A percentile compares a stretch with the other conserved stretches of the same genome.
Evolutionary conservation across 768 basidiomycete species (phyloP).

Genomic region (Candolleomyces eurysporus): DNA sequence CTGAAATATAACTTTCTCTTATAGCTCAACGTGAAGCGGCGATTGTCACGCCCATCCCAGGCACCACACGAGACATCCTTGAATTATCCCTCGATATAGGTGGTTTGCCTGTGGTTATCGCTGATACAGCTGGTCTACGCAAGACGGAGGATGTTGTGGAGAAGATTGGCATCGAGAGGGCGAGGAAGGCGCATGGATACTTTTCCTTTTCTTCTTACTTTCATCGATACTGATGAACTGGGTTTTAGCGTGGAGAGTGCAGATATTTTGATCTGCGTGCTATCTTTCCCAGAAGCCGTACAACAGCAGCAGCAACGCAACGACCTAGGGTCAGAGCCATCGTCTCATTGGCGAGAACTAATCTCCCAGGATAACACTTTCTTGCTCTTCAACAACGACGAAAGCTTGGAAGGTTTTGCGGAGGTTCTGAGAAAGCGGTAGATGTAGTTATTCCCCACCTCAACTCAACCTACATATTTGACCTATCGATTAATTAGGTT

Average conservation of each 20-base stretch:
- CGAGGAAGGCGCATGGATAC: slow-evolving; percentile 56
- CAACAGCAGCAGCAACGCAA: slow-evolving; percentile 11
- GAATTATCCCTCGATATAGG: slow-evolving; percentile 87
- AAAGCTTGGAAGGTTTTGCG: slow-evolving; percentile 55
- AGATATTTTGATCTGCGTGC: slow-evolving; percentile 76
- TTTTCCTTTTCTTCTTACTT: neutral
- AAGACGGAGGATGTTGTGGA: slow-evolving; percentile 71
- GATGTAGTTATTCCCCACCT: slow-evolving; percentile 31
- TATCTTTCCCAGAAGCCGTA: slow-evolving; percentile 59
- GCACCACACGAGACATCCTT: slow-evolving; percentile 87
- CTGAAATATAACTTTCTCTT: neutral
- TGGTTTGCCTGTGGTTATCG: slow-evolving; percentile 75
- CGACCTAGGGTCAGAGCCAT: neutral
- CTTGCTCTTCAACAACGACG: slow-evolving; percentile 79
- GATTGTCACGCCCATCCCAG: slow-evolving; percentile 84
- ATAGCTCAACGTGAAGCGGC: slow-evolving; percentile 87
- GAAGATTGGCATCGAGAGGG: slow-evolving; percentile 76
- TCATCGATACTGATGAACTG: neutral
- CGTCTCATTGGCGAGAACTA: slow-evolving; percentile 39
- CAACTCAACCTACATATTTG: neutral
- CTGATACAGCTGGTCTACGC: slow-evolving; percentile 86
- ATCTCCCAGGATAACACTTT: slow-evolving; percentile 53
- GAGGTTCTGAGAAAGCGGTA: slow-evolving; percentile 52
- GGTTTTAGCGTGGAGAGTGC: slow-evolving; percentile 60
- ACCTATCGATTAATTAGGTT: neutral